phyloP scores from a whole-genome alignment of 331 rosid species.

The Dryas integrifolia region DNA sequence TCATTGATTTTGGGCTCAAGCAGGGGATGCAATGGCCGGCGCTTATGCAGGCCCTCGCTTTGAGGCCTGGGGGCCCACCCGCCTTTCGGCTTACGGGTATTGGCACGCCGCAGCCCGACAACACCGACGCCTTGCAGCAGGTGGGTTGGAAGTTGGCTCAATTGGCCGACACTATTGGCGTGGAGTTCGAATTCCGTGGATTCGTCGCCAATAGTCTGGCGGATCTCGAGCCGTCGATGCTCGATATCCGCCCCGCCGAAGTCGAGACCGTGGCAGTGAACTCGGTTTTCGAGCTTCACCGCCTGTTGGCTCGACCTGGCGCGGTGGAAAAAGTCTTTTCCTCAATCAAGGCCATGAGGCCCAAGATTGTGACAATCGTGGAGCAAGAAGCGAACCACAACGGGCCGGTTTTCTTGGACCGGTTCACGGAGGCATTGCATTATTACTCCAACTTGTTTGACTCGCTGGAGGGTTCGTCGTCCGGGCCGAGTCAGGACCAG shows the following conservation, averaged over 20 bases:
- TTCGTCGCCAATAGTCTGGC: slow-evolving; percentile 55
- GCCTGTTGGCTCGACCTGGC: slow-evolving; percentile 53
- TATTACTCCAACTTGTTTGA: slow-evolving; percentile 75
- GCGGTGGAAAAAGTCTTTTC: slow-evolving; percentile 53
- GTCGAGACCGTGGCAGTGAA: slow-evolving; percentile 61
- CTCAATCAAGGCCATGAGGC: slow-evolving; percentile 52
- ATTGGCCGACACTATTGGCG: slow-evolving; percentile 58
- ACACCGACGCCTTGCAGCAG: slow-evolving; percentile 60
- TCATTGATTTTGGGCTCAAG: slow-evolving; percentile 69
- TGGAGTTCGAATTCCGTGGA: slow-evolving; percentile 70
- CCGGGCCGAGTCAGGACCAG: slow-evolving; percentile 50
- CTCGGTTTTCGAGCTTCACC: slow-evolving; percentile 75
- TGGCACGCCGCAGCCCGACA: slow-evolving; percentile 65
- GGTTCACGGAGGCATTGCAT: slow-evolving; percentile 77
- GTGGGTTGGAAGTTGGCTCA: slow-evolving; percentile 80
- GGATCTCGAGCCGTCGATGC: slow-evolving; percentile 63
- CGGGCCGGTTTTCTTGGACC: slow-evolving; percentile 61
- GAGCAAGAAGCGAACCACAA: slow-evolving; percentile 84
- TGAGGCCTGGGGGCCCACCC: slow-evolving; percentile 76
- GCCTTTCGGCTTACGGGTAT: slow-evolving; percentile 75
- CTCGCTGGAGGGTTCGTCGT: slow-evolving; percentile 58
- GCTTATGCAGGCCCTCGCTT: slow-evolving; percentile 73
- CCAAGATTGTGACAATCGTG: slow-evolving; percentile 58
- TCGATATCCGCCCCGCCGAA: slow-evolving; percentile 55
- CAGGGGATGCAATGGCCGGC: slow-evolving; percentile 98